These are phyloP conservation scores for Kluyveromyces dobzhanskii DNA, from an alignment of 805 yeast species.

Conservation along the genomic window DNA sequence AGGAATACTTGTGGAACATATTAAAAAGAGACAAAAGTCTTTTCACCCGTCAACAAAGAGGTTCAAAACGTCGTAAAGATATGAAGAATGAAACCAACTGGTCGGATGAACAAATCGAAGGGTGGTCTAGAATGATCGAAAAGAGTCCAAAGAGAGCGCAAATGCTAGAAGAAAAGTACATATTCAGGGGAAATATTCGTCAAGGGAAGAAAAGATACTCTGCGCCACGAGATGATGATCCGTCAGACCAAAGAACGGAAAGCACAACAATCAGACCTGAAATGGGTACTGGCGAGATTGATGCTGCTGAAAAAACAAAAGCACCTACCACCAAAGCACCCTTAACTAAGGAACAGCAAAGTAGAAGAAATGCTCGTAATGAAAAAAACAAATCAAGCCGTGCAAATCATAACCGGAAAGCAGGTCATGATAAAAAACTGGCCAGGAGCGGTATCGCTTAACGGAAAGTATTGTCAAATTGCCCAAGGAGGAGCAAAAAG, in stretches of 20 bases:
- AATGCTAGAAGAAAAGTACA: constrained; percentile 52
- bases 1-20: constrained; percentile 47
- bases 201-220: constrained; percentile 26
- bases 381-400: constrained; percentile 47
- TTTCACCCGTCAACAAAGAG: constrained; percentile 43
- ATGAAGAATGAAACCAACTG: constrained; percentile 50
- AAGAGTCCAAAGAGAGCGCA: constrained; percentile 56
- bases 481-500: no score
- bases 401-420: constrained; percentile 60
- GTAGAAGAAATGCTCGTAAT: constrained; percentile 35
- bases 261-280: background rate
- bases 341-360: constrained; percentile 11
- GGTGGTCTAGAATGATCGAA: constrained; percentile 77
- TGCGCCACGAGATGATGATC: constrained; percentile 5
- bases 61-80: constrained; percentile 40
- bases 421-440: constrained; percentile 48
- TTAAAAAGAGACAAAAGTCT: constrained; percentile 43
- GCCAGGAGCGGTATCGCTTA: background rate
- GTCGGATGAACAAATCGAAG: constrained; percentile 90
- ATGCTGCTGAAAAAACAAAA: constrained; percentile 1
- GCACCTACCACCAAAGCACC: constrained; percentile 2
- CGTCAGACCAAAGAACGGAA: background rate
- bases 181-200: constrained; percentile 37
- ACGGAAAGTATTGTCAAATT: background rate
- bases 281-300: background rate